A percentile compares a stretch with the other conserved stretches of the same genome.
Evolutionary conservation across 2,329 filamentous ascomycete genomes (phyloP).

Genomic region (Zasmidium citrigriseum): DNA sequence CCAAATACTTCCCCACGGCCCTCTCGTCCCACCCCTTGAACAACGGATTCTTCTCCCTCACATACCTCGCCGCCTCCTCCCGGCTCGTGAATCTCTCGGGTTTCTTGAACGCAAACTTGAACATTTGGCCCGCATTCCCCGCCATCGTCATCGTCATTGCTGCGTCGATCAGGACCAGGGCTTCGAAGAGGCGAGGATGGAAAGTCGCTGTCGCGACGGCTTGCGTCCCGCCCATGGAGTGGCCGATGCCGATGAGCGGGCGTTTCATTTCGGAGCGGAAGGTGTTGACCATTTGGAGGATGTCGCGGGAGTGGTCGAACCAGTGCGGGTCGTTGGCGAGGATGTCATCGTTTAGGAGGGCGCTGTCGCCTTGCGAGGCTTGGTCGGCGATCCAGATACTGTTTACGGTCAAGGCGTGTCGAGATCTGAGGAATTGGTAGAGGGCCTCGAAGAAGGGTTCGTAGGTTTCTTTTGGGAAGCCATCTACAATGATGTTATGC

Average conservation of each 20-base stretch:
- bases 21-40: too few species aligned
- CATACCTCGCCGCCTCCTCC: too few species aligned
- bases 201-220: conserved; percentile 1
- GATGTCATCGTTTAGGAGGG: conserved; percentile 70
- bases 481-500: too few species aligned
- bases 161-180: conserved; percentile 11
- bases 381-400: conserved; percentile 87
- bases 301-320: conserved; percentile 80
- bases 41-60: too few species aligned
- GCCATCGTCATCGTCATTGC: too few species aligned
- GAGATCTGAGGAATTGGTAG: conserved; percentile 68
- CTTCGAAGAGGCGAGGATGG: conserved; percentile 11
- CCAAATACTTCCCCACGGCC: too few species aligned
- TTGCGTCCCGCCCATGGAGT: conserved; percentile 57
- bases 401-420: conserved; percentile 68
- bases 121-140: too few species aligned
- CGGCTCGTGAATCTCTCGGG: too few species aligned
- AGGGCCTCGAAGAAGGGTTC: conserved; percentile 62
- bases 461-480: conserved; percentile 70
- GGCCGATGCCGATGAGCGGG: conserved; percentile 75
- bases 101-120: too few species aligned
- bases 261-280: conserved; percentile 76
- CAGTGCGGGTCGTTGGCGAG: conserved; percentile 80
- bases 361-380: conserved; percentile 78
- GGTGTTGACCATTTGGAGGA: conserved; percentile 77